phyloP scores from a whole-genome alignment of 805 yeast genomes.

The Saturnispora bothae region DNA sequence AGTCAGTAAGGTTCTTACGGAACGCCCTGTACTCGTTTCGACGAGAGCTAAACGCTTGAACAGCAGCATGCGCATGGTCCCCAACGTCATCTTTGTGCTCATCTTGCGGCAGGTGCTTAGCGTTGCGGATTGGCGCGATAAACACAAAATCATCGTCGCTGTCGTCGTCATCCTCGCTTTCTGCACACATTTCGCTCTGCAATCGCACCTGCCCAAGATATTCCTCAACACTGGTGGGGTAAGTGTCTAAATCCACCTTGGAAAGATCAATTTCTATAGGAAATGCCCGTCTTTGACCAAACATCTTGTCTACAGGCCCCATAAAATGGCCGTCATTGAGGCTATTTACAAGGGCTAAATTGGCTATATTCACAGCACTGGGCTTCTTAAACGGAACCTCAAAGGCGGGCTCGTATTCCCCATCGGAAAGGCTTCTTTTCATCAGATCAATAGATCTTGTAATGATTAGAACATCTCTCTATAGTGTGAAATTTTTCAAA shows the following conservation, averaged over 20 bases:
- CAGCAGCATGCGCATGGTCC: no score
- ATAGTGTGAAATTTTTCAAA: no score
- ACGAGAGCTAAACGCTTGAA: neutral
- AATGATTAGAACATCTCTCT: no score
- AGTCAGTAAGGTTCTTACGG: conserved; percentile 16
- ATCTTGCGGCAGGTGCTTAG: neutral
- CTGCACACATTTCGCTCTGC: conserved; percentile 18
- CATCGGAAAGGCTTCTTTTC: no score
- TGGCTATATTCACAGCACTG: no score
- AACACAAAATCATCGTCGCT: conserved; percentile 8
- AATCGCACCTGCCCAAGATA: conserved; percentile 27
- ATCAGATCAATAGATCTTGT: no score
- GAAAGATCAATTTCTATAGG: conserved; percentile 20
- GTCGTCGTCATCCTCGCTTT: conserved; percentile 4
- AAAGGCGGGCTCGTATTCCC: no score
- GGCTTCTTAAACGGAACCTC: no score
- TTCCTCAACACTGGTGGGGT: conserved; percentile 21
- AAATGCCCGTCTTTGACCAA: conserved; percentile 29
- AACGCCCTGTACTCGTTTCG: conserved; percentile 15
- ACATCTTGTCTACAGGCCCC: conserved; percentile 29
- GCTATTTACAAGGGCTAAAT: no score
- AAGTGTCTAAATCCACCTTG: conserved; percentile 11
- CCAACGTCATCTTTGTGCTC: no score
- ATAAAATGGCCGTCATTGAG: no score
- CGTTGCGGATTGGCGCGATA: neutral